These are phyloP conservation scores for Petunia hybrid DNA, from an alignment of 305 asterid genomes.

Conservation along the genomic window DNA sequence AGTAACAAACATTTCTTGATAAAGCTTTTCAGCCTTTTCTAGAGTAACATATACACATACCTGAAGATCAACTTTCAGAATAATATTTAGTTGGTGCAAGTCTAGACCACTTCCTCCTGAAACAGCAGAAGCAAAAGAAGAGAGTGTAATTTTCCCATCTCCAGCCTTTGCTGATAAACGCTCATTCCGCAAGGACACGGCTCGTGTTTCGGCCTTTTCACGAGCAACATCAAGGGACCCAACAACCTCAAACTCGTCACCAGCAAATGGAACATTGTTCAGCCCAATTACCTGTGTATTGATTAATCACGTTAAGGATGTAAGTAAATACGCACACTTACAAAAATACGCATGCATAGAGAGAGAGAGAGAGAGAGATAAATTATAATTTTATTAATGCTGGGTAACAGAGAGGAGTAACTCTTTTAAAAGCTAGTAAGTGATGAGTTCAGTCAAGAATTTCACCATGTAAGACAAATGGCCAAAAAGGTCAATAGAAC, in stretches of 20 bases:
- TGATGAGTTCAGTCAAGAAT: slow-evolving; percentile 23
- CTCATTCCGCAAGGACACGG: slow-evolving; percentile 70
- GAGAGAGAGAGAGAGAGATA: slow-evolving; percentile 18
- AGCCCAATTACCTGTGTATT: slow-evolving; percentile 82
- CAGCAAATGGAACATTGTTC: slow-evolving; percentile 92
- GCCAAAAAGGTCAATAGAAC: not conserved
- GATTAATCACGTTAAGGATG: slow-evolving; percentile 25
- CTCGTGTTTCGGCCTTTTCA: slow-evolving; percentile 75
- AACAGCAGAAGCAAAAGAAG: slow-evolving; percentile 94
- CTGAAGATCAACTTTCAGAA: slow-evolving; percentile 97
- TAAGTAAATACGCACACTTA: not conserved
- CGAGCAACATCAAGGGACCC: slow-evolving; percentile 89
- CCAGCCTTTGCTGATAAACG: slow-evolving; percentile 92
- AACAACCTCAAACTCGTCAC: slow-evolving; percentile 97
- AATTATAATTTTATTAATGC: not conserved
- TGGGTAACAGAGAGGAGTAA: not conserved
- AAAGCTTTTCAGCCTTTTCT: slow-evolving; percentile 19
- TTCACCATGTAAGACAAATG: slow-evolving; percentile 17
- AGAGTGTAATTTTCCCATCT: slow-evolving; percentile 92
- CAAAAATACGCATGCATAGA: not conserved
- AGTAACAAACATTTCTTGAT: not conserved
- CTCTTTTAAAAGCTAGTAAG: slow-evolving; percentile 11
- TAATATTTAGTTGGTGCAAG: slow-evolving; percentile 91
- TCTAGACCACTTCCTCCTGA: slow-evolving; percentile 87
- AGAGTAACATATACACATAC: slow-evolving; percentile 46